Percentiles rank a stretch among this genome's conserved stretches.
Evolutionary conservation across 1,139 yeast genomes (phyloP).

Genomic region (Blastobotrys elegans): DNA sequence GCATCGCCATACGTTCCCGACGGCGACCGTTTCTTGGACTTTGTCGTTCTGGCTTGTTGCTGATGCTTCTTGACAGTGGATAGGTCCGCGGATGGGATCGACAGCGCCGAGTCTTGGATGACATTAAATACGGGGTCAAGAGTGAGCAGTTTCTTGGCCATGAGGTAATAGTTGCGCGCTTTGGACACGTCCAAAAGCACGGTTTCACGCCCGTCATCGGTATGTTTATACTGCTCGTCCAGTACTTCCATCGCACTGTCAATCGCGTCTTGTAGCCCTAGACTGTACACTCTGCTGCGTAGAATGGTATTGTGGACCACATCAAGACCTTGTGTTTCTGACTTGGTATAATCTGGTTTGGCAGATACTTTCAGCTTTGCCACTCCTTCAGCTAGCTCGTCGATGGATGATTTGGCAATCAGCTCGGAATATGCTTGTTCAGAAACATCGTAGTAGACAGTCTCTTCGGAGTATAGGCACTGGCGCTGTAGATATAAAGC

Average conservation of each 20-base stretch:
- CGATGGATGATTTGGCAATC: conserved; percentile 9
- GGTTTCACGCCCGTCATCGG: conserved; percentile 18
- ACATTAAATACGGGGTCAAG: conserved; percentile 45
- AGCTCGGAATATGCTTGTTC: conserved; percentile 20
- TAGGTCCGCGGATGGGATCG: conserved; percentile 38
- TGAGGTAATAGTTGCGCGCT: conserved; percentile 23
- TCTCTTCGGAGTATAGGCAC: conserved; percentile 23
- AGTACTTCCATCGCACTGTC: conserved; percentile 22
- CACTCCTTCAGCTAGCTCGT: conserved; percentile 18
- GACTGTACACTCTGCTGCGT: conserved; percentile 23
- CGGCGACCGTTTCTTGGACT: conserved; percentile 2
- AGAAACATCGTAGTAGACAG: conserved; percentile 24
- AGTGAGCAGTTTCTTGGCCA: conserved; percentile 25
- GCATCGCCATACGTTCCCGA: conserved; percentile 14
- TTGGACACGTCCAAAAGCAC: conserved; percentile 20
- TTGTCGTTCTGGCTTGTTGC: neutral
- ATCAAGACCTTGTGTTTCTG: conserved; percentile 18
- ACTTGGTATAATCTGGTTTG: neutral
- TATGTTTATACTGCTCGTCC: conserved; percentile 11
- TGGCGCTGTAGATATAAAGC: conserved; percentile 25
- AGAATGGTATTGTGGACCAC: conserved; percentile 23
- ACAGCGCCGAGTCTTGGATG: conserved; percentile 45
- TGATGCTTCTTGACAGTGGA: neutral
- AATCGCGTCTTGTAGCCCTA: conserved; percentile 23
- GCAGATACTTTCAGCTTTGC: conserved; percentile 10